Percentiles rank a stretch among this genome's conserved stretches.
Conservation (phyloP, 2,329 filamentous ascomycete species). For the Colletotrichum tanaceti region DNA sequence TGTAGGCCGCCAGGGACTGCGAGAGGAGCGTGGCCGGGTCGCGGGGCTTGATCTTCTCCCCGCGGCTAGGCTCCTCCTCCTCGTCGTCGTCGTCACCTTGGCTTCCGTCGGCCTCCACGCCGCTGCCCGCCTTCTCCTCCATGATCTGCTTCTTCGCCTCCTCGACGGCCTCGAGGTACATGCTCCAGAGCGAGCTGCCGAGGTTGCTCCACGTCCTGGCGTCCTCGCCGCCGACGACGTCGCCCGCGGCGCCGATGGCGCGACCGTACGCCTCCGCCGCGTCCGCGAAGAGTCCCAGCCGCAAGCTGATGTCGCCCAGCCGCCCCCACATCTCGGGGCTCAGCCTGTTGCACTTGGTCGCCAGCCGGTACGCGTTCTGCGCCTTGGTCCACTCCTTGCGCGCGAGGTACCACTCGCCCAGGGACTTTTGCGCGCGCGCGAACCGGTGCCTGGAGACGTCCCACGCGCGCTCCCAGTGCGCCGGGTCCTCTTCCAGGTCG, state of each 20-base stretch:
- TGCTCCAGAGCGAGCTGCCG: constrained; percentile 81
- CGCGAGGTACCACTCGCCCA: constrained; percentile 82
- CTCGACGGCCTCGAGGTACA: constrained; percentile 67
- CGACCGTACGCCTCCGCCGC: constrained; percentile 87
- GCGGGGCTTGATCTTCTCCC: constrained; percentile 41
- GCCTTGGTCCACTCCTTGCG: constrained; percentile 75
- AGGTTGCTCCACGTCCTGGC: constrained; percentile 96
- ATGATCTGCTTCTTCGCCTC: constrained; percentile 46
- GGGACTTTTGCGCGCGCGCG: constrained; percentile 85
- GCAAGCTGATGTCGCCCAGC: constrained; percentile 86
- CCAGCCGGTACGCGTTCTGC: constrained; percentile 80
- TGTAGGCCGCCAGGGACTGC: constrained; percentile 86
- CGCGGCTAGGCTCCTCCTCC: constrained; percentile 8
- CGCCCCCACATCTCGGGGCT: constrained; percentile 90
- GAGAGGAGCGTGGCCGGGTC: constrained; percentile 72
- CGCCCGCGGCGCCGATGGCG: constrained; percentile 73
- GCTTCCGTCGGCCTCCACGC: constrained; percentile 40
- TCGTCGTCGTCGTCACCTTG: constrained; percentile 43
- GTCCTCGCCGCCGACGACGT: constrained; percentile 81
- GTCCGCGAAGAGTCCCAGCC: constrained; percentile 79
- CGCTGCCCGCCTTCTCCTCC: constrained; percentile 23
- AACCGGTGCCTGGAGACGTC: constrained; percentile 83
- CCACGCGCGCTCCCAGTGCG: constrained; percentile 89
- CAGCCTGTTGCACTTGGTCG: constrained; percentile 81
- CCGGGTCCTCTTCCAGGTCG: constrained; percentile 81